Base-by-base conservation (phyloP, 2,329 filamentous ascomycete genomes). In the Aspergillus floridensis region DNA sequence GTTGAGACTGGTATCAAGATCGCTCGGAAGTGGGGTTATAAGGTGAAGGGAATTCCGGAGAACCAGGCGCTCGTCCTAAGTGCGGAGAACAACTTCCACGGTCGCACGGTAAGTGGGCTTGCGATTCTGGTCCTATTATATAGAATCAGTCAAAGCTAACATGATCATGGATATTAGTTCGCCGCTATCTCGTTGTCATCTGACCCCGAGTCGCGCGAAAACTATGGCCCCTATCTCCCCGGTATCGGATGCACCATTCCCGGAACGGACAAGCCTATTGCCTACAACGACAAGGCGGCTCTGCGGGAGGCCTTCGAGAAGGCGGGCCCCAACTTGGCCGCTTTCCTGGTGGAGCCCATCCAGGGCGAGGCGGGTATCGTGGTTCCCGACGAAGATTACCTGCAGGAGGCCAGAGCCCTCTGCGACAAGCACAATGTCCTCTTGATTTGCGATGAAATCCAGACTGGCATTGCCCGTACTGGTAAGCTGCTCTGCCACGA, bases 281-380 rank as follows among this genome's bases (percentile, higher is more conserved):
- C 88, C 47, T 99, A 93, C 82, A 93, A 96, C 80, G 90, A 92
- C 73, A 84, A 95, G 62, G 81, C 83, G 0, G 92, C 96, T 70
- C 81, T 98, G 10, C 89, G 92, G 68, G 87, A 86, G 62, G 89
- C 88, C 2, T 83, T 99, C 50, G 88, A 93, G 73, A 84, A 83
- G 49, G 90, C 96, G 69, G 93, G 93, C 59, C 85, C 88, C 72
- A 88, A 93, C 71, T 92, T 92, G 22, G 93, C 93, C 49, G 93
- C 92, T 12, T 96, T 98, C 81, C 87, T 98, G 57, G 89, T 97
- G 31, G 93, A 98, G 81, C 93, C 93, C 35, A 98, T 98, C 65
- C 93, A 99, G 80, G 95, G 95, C 61, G 95, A 98, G 80, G 95
- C 95, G 1, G 95, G 95, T 63, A 96, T 99, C 51, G 91, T 98